Evolutionary conservation across 1,139 yeast genomes (phyloP).

Genomic region (Debaryomycetaceae sp.): DNA sequence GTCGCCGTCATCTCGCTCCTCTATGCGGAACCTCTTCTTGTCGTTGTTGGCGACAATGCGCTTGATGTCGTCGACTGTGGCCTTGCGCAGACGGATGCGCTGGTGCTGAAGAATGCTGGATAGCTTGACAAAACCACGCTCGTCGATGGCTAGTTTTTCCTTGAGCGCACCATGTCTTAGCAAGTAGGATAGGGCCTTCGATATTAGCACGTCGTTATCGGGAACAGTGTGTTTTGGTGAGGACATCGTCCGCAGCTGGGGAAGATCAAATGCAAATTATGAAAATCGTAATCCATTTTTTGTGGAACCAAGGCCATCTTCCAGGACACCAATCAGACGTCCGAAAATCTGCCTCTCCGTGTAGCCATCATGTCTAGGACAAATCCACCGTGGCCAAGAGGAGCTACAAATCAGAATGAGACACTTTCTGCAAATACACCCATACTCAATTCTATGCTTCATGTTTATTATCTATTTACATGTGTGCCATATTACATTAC

Average conservation of each 20-base stretch:
- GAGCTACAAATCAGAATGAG: too few relatives aligned
- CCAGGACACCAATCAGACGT: too few relatives aligned
- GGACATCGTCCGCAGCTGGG: not conserved
- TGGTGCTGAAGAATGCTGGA: slow-evolving; percentile 52
- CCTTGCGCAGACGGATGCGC: slow-evolving; percentile 52
- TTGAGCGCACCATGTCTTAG: slow-evolving; percentile 82
- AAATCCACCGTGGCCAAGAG: too few relatives aligned
- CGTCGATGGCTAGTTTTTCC: slow-evolving; percentile 62
- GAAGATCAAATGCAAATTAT: too few relatives aligned
- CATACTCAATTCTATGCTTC: not conserved
- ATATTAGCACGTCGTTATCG: slow-evolving; percentile 50
- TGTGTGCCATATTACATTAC: not conserved
- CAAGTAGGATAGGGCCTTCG: slow-evolving; percentile 71
- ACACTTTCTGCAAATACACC: too few relatives aligned
- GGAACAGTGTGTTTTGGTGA: not conserved
- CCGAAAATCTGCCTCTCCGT: too few relatives aligned
- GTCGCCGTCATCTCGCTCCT: slow-evolving; percentile 15
- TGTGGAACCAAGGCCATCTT: too few relatives aligned
- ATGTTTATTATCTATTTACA: not conserved
- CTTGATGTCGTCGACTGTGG: slow-evolving; percentile 55
- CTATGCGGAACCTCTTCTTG: slow-evolving; percentile 63
- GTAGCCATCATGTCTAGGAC: too few relatives aligned
- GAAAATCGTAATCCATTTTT: too few relatives aligned
- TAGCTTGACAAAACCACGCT: slow-evolving; percentile 62
- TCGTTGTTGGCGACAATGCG: slow-evolving; percentile 62